A percentile compares a stretch with the other conserved stretches of the same genome.
Conservation (phyloP, 2,329 filamentous ascomycete species). For the Hymenoscyphus occultus region DNA sequence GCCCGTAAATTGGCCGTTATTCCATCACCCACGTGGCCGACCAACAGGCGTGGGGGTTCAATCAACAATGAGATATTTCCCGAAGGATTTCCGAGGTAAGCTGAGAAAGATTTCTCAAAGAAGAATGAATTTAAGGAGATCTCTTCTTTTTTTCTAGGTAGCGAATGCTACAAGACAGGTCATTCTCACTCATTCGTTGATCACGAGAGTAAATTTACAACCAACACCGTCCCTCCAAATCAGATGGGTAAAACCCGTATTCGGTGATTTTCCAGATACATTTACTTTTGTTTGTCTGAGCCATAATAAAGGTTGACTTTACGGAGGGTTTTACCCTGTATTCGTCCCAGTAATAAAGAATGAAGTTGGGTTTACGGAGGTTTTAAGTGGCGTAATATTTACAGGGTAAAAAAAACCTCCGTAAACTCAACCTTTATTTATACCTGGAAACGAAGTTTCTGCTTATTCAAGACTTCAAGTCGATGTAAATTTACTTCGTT, state of each 20-base stretch:
- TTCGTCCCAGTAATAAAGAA: too few species aligned
- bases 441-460: too few species aligned
- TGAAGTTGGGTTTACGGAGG: too few species aligned
- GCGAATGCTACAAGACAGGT: neutral
- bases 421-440: too few species aligned
- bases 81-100: neutral
- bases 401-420: too few species aligned
- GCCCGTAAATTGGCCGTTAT: slow-evolving; percentile 1
- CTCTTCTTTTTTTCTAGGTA: neutral
- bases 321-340: too few species aligned
- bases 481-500: too few species aligned
- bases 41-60: neutral
- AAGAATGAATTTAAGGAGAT: neutral
- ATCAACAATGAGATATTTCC: neutral
- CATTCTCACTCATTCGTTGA: neutral
- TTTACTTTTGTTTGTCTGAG: neutral
- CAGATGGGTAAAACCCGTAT: neutral
- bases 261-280: neutral
- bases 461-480: too few species aligned
- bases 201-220: neutral
- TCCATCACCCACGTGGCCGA: neutral
- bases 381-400: too few species aligned
- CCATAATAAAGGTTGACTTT: too few species aligned
- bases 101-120: neutral
- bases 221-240: neutral